Base-by-base conservation (phyloP, 495 filamentous ascomycete genomes). In the Hypoxylon intermedium region DNA sequence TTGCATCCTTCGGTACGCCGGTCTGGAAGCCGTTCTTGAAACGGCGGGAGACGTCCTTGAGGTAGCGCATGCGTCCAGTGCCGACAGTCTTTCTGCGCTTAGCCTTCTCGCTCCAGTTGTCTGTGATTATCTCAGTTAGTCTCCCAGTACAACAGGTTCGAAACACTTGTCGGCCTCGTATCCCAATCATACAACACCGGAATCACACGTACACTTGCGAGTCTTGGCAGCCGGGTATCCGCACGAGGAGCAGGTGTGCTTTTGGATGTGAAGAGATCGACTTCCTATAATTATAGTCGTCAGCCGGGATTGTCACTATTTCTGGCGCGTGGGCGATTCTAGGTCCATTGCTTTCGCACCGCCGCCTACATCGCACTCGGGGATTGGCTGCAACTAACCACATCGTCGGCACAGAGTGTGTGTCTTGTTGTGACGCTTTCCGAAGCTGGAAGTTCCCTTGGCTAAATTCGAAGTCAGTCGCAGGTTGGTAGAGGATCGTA, bases 71-170 rank as follows among this genome's bases (percentile, higher is more conserved):
- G 70, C 94, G 87, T 77, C 94, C 94, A 74, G 90, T 90, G 67
- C 94, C 94, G 71, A 91, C 94, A 72, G 93, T 97, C 93, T 97
- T 98, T 89, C 94, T 92, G 79, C 94, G 82, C 89, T 96, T 98
- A 70, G 93, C 95, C 86, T 98, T 98, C 87, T 97, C 92, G 79
- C 89, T 85, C 94, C 94, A 98, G 87, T 98, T 96, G 85, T 88
- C 94, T 98, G 72, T 79, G 41, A 20, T 43, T 18, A 54, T 24
- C 1, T 19, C 21, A 12, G 52, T 68, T 26, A 65, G 61, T 47
- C 28, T 23, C 31, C 24, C 24, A 26, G 7, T 26, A 26, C 3
- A 26, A 63, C 49, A 63, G 55, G 3, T 4, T 36, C n/a, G 11
- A 36, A 36, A 3, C n/a, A 38, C 34, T 46, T 13, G 16, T 28